Evolutionary conservation across 2,329 filamentous ascomycete species (phyloP).

Genomic region (Rutstroemia sp.): DNA sequence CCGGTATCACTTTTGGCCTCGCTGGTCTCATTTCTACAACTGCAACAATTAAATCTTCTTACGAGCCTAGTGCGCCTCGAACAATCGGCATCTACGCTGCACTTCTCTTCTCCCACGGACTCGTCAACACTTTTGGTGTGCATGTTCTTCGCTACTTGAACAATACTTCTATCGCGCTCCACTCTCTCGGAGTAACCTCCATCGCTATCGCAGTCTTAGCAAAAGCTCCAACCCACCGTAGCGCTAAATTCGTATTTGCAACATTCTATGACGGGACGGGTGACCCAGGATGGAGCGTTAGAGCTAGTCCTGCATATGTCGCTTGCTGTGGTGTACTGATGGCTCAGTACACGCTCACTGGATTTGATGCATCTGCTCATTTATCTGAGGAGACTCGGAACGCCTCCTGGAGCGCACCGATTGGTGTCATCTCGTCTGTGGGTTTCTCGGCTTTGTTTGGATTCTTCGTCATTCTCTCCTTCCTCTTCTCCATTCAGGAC

Average conservation of each 20-base stretch:
- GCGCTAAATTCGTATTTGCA: slow-evolving; percentile 48
- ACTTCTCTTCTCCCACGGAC: slow-evolving; percentile 44
- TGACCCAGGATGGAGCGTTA: slow-evolving; percentile 43
- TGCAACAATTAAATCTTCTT: slow-evolving; percentile 37
- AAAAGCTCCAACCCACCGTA: slow-evolving; percentile 48
- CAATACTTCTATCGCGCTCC: slow-evolving; percentile 47
- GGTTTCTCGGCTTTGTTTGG: slow-evolving; percentile 49
- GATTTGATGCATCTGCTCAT: slow-evolving; percentile 50
- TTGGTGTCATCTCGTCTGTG: slow-evolving; percentile 50
- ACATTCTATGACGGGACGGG: slow-evolving; percentile 46
- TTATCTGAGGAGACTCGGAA: slow-evolving; percentile 50
- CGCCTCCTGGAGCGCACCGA: slow-evolving; percentile 48
- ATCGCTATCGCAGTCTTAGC: slow-evolving; percentile 49
- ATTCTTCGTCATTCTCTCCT: slow-evolving; percentile 50
- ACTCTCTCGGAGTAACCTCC: slow-evolving; percentile 44
- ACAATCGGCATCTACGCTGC: slow-evolving; percentile 55
- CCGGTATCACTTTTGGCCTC: slow-evolving; percentile 39
- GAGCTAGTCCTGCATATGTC: slow-evolving; percentile 47
- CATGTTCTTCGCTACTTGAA: slow-evolving; percentile 48
- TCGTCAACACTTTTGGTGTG: slow-evolving; percentile 52
- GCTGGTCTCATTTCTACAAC: slow-evolving; percentile 39
- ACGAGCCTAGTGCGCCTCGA: slow-evolving; percentile 37
- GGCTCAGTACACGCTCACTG: slow-evolving; percentile 46
- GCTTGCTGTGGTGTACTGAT: slow-evolving; percentile 46
- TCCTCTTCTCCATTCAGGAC: slow-evolving; percentile 53